Evolutionary conservation across 2,329 filamentous ascomycete species (phyloP), one percentile per base, ranked within the genome.

Genomic region (Rugonectria rugulosa): DNA sequence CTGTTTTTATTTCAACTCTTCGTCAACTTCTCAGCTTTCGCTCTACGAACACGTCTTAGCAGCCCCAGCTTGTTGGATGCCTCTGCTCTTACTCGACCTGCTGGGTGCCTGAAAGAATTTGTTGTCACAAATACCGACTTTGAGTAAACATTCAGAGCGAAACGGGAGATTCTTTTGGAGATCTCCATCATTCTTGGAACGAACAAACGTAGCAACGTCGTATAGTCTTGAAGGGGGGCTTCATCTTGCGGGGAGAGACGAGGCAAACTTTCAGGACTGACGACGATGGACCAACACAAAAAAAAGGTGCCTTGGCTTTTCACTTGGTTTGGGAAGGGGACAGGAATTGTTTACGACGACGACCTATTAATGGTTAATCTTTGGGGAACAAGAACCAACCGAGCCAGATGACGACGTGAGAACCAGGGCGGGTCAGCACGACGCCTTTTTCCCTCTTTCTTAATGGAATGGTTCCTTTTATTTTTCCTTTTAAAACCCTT

Each of bases 111-210:
- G 20, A n/a, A 27, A 27, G 26, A 40, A 50, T 17, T 32, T 20
- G 43, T 32, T 27, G 34, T 37, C 23, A 34, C 9, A 32, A n/a
- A n/a, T n/a, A 40, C 17, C 15, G 17, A 32, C 31, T 32, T 44
- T 17, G 36, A 32, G 36, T 48, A 23, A 24, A 32, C 40, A 17
- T 44, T 51, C 48, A 23, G 14, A 37, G 38, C 24, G 38, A 31
- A 45, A 37, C 19, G 38, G 34, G 53, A 50, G 46, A 50, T 34
- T 36, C 47, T 45, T 44, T 55, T 49, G 46, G 49, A 50, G 53
- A 56, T 42, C 46, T 56, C 46, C 40, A 50, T 56, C 46, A 45
- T 49, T 55, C 34, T 51, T 56, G 46, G 52, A 56, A 56, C 46
- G 46, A 49, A 56, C 43, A 34, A 45, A 46, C 34, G 46, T 38